These are phyloP conservation scores for Alternaria rosae DNA, from an alignment of 2,329 filamentous ascomycete genomes.

Conservation along the genomic window DNA sequence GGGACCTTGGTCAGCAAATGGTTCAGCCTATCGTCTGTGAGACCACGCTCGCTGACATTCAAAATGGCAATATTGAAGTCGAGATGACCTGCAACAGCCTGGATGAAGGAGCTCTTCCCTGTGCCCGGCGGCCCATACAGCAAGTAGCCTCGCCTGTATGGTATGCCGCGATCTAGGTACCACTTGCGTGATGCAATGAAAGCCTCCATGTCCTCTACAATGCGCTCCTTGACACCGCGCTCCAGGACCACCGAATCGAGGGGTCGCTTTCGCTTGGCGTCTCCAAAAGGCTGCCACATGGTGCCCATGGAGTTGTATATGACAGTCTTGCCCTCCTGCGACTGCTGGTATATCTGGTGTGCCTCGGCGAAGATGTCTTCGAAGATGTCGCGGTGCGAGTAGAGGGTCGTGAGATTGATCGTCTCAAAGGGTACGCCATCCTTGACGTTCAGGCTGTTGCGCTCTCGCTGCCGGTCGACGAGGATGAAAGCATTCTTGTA, in stretches of 20 bases:
- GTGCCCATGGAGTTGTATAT: slow-evolving; percentile 87
- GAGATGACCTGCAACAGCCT: slow-evolving; percentile 89
- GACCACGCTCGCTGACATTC: slow-evolving; percentile 86
- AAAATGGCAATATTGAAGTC: slow-evolving; percentile 93
- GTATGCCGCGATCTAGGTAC: slow-evolving; percentile 95
- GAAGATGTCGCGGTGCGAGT: slow-evolving; percentile 87
- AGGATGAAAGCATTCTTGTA: slow-evolving; percentile 87
- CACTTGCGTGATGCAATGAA: slow-evolving; percentile 81
- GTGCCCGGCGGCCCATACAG: slow-evolving; percentile 89
- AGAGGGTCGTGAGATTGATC: slow-evolving; percentile 88
- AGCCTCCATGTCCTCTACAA: slow-evolving; percentile 81
- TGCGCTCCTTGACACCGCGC: slow-evolving; percentile 79
- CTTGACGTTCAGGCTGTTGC: slow-evolving; percentile 73
- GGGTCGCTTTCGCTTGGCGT: slow-evolving; percentile 84
- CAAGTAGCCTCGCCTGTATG: slow-evolving; percentile 87
- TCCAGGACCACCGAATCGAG: slow-evolving; percentile 88
- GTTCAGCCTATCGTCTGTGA: slow-evolving; percentile 89
- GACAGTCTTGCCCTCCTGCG: slow-evolving; percentile 89
- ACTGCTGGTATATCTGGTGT: slow-evolving; percentile 77
- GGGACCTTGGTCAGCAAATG: slow-evolving; percentile 87
- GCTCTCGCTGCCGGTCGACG: slow-evolving; percentile 87
- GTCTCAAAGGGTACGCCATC: slow-evolving; percentile 94
- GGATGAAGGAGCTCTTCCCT: slow-evolving; percentile 95
- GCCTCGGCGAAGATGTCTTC: slow-evolving; percentile 90
- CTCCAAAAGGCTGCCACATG: slow-evolving; percentile 84